A percentile compares a stretch with the other conserved stretches of the same genome.
Evolutionary conservation across 208 protist genomes (phyloP).

Genomic region (Naegleria fowleri): DNA sequence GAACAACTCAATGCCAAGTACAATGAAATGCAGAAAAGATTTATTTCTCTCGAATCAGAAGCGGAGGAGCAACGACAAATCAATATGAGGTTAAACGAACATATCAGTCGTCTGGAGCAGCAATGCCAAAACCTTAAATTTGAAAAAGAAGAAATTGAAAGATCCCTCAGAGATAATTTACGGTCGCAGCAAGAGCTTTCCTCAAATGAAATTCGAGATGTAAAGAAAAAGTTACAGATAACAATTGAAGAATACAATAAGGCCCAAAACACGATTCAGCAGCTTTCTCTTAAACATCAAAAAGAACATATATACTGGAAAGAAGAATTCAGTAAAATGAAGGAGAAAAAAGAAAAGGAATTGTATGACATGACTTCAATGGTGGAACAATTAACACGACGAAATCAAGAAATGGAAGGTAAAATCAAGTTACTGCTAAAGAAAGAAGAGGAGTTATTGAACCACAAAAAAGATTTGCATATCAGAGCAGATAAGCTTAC

Average conservation of each 20-base stretch:
- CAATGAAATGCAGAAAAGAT: neutral
- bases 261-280: neutral
- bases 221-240: neutral
- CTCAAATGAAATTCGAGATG: neutral
- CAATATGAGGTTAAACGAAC: neutral
- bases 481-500: neutral
- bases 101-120: neutral
- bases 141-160: slow-evolving; percentile 1
- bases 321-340: neutral
- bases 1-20: neutral
- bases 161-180: neutral
- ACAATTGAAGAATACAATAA: neutral
- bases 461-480: neutral
- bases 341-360: neutral
- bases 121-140: neutral
- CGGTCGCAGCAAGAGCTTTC: neutral
- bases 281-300: neutral
- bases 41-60: neutral
- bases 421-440: neutral
- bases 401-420: slow-evolving; percentile 9
- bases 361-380: neutral
- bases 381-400: neutral
- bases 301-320: neutral
- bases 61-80: neutral
- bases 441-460: neutral